These are phyloP conservation scores for Xylogone sp. DNA, from an alignment of 2,329 filamentous ascomycete genomes.

Conservation along the genomic window DNA sequence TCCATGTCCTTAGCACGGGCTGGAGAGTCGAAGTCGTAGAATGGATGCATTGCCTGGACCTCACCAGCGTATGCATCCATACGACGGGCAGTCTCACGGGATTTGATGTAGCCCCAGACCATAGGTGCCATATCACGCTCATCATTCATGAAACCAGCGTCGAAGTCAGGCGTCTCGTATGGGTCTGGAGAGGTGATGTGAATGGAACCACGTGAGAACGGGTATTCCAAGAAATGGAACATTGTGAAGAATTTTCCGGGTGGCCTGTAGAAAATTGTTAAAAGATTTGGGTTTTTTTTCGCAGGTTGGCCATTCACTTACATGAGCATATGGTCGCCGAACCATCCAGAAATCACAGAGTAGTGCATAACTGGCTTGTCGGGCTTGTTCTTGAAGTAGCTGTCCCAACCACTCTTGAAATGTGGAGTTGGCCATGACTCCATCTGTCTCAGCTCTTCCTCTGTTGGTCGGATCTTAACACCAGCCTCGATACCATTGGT, in stretches of 20 bases:
- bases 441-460: conserved; percentile 64
- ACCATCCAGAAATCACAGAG: conserved; percentile 67
- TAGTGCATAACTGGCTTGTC: conserved; percentile 89
- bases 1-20: conserved; percentile 71
- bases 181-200: conserved; percentile 70
- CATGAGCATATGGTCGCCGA: conserved; percentile 58
- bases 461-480: conserved; percentile 71
- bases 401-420: conserved; percentile 73
- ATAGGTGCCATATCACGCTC: conserved; percentile 80
- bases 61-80: conserved; percentile 78
- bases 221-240: conserved; percentile 67
- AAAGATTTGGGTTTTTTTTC: background rate
- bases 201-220: conserved; percentile 68
- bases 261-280: conserved; percentile 46
- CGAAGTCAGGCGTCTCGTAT: conserved; percentile 73
- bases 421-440: conserved; percentile 71
- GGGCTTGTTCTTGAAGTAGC: conserved; percentile 79
- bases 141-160: conserved; percentile 82
- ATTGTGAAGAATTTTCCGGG: conserved; percentile 79
- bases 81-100: conserved; percentile 69
- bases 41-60: conserved; percentile 61
- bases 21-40: conserved; percentile 66
- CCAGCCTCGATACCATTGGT: conserved; percentile 80
- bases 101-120: conserved; percentile 84
- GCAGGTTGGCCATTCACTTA: conserved; percentile 21